Base-by-base conservation (phyloP, 164 flowering plant genomes). In the Houttuynia cordata region DNA sequence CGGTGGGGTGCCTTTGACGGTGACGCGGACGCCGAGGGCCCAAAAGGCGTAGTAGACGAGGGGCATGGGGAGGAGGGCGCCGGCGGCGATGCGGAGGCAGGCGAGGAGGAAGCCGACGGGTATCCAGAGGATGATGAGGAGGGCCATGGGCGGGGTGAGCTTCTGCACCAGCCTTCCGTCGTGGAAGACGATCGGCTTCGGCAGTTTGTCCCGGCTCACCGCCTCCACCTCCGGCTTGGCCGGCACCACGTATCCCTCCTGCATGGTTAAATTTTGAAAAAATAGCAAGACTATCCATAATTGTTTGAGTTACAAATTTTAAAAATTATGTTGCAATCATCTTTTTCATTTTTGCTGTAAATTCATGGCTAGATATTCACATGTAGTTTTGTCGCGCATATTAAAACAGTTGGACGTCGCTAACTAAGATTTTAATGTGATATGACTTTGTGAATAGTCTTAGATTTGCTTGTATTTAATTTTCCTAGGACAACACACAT, bases 101-200 rank as follows among this genome's bases (percentile, higher is more conserved):
- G 85, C 81, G 2, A 80, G 72, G 34, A 73, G 1, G 72, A 84
- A 73, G 30, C 86, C 93, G 9, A 86, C 70, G 0, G 97, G 97
- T 57, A 91, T 65, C 93, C 93, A 91, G 13, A 86, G 53, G 72
- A 83, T 83, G 59, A 85, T 83, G 61, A 84, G 59, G 8, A 88
- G 74, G 8, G 94, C 81, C 10, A 65, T 62, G 6, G 79, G 22
- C 0, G 93, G 96, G 0, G 96, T 91, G 0, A 96, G 97, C 15
- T 85, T 63, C 59, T 84, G 93, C 21, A 80, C 94, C 0, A 91
- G 62, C 9, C 97, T 72, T 0, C 97, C 97, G 22, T 91, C 97
- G 60, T 91, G 97, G 53, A 88, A 85, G 20, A 91, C 85, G 0
- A 84, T 64, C 1, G 91, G 85, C 51, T 83, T 75, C 25, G 76